Evolutionary conservation across 768 basidiomycete species (phyloP), one percentile per base, ranked within the genome.

Genomic region (Lyophyllum decastes): DNA sequence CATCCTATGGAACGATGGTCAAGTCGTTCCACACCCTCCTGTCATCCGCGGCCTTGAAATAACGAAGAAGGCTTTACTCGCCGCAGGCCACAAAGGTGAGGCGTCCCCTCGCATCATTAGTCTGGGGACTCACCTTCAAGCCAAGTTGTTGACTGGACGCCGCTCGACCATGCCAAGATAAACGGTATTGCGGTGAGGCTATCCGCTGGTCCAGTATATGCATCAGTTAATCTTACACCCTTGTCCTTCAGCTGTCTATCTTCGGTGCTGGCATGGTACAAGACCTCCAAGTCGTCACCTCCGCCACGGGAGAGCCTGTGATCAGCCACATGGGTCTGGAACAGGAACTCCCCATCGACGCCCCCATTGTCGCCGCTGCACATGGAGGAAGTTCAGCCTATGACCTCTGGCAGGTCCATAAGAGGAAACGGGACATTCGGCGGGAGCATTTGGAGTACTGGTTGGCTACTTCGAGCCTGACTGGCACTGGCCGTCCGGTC

Each of bases 101-200:
- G 30, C 22, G 16, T 14, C 24, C 33, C 8, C 9, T 19, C 38
- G 34, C 49, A 10, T 22, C 2, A 19, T 10, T 25, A 25, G 14
- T 14, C n/a, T 35, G 19, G 5, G 4, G 19, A 24, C 21, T 44
- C 22, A 34, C 40, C 19, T 30, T 33, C 9, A 1, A 47, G 12
- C 14, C 27, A 22, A 89, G 91, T 92, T 17, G 78, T 92, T 50
- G 83, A 89, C 50, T 93, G 89, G 89, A 70, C 77, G 35, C 83
- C 85, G 0, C 66, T 77, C 38, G 78, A 84, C 30, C 85, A 88
- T 61, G 55, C 58, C 8, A 80, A 82, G 54, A 73, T 89, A 2
- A 66, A 65, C 48, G 59, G 73, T 0, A 66, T 68, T 12, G 64
- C 75, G 19, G 85, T 86, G 64, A 60, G 81, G 3, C 27, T 14